Percentiles rank a stretch among this genome's conserved stretches.
phyloP scores from a whole-genome alignment of 139 green algal species.

The Chara braunii region DNA sequence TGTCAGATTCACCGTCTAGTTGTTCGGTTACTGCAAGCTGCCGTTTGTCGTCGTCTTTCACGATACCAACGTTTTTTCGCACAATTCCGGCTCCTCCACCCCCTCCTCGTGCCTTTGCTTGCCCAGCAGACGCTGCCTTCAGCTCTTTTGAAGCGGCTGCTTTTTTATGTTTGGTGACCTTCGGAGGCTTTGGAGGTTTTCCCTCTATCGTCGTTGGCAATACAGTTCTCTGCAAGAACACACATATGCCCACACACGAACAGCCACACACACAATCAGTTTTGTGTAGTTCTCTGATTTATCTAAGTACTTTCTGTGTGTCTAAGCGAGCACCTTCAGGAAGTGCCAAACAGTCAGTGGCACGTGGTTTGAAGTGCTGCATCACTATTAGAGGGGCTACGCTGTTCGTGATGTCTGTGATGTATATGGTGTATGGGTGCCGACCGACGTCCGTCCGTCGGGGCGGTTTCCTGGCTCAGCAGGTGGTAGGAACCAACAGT shows the following conservation, averaged over 20 bases:
- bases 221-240: not conserved
- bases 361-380: not conserved
- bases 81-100: not conserved
- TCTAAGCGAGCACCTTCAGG: not conserved
- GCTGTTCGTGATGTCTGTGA: not conserved
- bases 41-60: not conserved
- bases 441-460: not conserved
- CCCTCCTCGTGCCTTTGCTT: not conserved
- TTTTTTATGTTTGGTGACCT: conserved; percentile 5
- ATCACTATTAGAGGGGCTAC: not conserved
- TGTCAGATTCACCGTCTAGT: not conserved
- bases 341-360: not conserved
- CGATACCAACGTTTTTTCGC: too few species aligned
- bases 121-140: not conserved
- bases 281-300: not conserved
- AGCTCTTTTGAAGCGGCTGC: not conserved
- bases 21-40: not conserved
- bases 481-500: not conserved
- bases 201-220: conserved; percentile 1
- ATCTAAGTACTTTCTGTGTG: not conserved
- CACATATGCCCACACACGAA: not conserved
- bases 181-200: conserved; percentile 16
- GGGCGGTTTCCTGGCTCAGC: not conserved
- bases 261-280: not conserved
- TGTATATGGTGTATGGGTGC: not conserved